Evolutionary conservation across 306 rosid genomes (phyloP).

Genomic region (apple (Malus domestica)): DNA sequence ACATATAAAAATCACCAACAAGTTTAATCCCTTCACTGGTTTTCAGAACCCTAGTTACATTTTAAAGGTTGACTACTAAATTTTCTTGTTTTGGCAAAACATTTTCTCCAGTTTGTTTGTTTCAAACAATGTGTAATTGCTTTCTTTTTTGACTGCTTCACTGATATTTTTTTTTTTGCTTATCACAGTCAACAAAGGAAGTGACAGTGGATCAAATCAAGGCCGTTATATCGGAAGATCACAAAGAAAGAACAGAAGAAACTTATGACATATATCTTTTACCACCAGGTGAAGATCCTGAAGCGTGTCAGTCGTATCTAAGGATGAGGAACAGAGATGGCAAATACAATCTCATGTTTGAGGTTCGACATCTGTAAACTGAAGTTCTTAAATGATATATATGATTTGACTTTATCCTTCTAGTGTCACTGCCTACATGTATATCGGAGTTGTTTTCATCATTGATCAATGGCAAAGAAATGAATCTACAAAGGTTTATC

Average conservation of each 20-base stretch:
- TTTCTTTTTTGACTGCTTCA: conserved; percentile 3
- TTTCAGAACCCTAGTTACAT: conserved; percentile 92
- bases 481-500: background rate
- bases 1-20: conserved; percentile 82
- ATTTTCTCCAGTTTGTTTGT: conserved; percentile 6
- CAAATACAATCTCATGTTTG: conserved; percentile 98
- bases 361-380: conserved; percentile 47
- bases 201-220: conserved; percentile 79
- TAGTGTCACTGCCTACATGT: background rate
- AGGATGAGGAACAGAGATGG: conserved; percentile 99
- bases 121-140: conserved; percentile 2
- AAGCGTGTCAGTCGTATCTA: conserved; percentile 96
- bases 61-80: conserved; percentile 50
- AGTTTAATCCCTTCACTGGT: conserved; percentile 92
- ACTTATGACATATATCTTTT: conserved; percentile 96
- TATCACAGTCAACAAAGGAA: conserved; percentile 61
- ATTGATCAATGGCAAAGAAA: background rate
- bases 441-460: background rate
- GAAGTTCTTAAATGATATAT: conserved; percentile 2
- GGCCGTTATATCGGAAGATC: conserved; percentile 59
- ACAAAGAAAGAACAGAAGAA: conserved; percentile 77
- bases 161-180: background rate
- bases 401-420: background rate
- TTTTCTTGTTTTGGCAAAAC: background rate
- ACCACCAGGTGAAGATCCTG: conserved; percentile 99